These are phyloP conservation scores for Thalassiosira delicatula DNA, from an alignment of 352 stramenopile genomes.

Conservation along the genomic window DNA sequence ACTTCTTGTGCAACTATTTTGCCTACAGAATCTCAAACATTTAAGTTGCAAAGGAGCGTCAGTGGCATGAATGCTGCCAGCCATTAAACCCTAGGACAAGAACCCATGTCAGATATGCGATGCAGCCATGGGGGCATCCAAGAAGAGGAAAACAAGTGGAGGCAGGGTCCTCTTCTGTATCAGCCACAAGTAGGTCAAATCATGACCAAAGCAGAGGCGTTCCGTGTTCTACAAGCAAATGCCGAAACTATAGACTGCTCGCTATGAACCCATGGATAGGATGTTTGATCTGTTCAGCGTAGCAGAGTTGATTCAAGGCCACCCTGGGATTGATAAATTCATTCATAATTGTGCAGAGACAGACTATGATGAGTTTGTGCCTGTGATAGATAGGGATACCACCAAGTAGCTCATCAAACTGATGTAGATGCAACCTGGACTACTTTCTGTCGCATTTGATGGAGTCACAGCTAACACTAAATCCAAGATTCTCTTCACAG, in stretches of 20 bases:
- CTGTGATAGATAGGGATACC: background rate
- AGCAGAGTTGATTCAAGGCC: background rate
- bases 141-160: background rate
- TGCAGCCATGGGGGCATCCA: background rate
- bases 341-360: background rate
- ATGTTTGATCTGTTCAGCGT: background rate
- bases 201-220: background rate
- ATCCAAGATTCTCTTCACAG: constrained; percentile 25
- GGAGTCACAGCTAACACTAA: constrained; percentile 20
- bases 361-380: constrained; percentile 11
- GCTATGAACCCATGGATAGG: background rate
- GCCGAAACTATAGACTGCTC: constrained; percentile 1
- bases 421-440: background rate
- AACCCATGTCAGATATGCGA: background rate
- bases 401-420: background rate
- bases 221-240: background rate
- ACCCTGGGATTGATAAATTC: background rate
- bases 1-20: too few relatives aligned
- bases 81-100: background rate
- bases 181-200: background rate
- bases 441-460: constrained; percentile 2
- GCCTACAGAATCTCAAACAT: constrained; percentile 4
- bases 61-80: background rate
- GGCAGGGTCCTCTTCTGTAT: background rate
- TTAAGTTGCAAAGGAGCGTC: background rate